These are phyloP conservation scores for Monascus ruber DNA, from an alignment of 2,329 filamentous ascomycete genomes.

Conservation along the genomic window DNA sequence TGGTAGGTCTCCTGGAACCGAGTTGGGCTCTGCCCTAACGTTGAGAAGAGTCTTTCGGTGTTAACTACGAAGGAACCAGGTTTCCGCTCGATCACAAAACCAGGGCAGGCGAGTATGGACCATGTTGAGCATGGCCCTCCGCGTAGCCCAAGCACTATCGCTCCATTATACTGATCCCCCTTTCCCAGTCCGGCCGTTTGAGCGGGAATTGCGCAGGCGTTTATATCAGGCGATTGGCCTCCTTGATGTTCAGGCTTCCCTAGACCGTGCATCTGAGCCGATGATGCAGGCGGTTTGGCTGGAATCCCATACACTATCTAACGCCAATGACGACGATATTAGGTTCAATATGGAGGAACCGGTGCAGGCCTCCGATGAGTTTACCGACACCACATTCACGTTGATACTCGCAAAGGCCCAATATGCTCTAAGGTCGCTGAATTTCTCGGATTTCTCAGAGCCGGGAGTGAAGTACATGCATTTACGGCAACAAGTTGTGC, in stretches of 20 bases:
- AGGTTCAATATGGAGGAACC: slow-evolving; percentile 12
- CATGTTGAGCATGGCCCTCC: slow-evolving; percentile 21
- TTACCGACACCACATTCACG: slow-evolving; percentile 19
- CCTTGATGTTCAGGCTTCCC: slow-evolving; percentile 18
- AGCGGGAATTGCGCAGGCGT: slow-evolving; percentile 20
- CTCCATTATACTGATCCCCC: slow-evolving; percentile 18
- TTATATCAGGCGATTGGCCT: slow-evolving; percentile 19
- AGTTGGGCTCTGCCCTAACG: too few species aligned
- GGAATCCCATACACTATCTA: slow-evolving; percentile 13
- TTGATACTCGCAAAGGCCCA: slow-evolving; percentile 13
- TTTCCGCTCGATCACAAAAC: slow-evolving; percentile 18
- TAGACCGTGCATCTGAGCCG: slow-evolving; percentile 21
- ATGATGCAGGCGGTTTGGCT: slow-evolving; percentile 23
- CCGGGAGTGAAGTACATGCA: slow-evolving; percentile 11
- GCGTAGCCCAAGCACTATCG: slow-evolving; percentile 19
- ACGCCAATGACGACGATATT: slow-evolving; percentile 20
- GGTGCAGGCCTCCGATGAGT: slow-evolving; percentile 8
- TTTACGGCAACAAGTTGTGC: slow-evolving; percentile 14
- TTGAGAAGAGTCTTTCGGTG: background rate
- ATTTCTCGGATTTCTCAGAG: slow-evolving; percentile 14
- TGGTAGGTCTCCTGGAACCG: slow-evolving; percentile 8
- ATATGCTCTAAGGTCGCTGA: slow-evolving; percentile 12
- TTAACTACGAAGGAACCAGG: slow-evolving; percentile 2
- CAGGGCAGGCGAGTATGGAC: slow-evolving; percentile 24
- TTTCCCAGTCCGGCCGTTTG: slow-evolving; percentile 17